Conservation (phyloP, 2,329 filamentous ascomycete genomes). For the Chrysoporthe austroafricana region DNA sequence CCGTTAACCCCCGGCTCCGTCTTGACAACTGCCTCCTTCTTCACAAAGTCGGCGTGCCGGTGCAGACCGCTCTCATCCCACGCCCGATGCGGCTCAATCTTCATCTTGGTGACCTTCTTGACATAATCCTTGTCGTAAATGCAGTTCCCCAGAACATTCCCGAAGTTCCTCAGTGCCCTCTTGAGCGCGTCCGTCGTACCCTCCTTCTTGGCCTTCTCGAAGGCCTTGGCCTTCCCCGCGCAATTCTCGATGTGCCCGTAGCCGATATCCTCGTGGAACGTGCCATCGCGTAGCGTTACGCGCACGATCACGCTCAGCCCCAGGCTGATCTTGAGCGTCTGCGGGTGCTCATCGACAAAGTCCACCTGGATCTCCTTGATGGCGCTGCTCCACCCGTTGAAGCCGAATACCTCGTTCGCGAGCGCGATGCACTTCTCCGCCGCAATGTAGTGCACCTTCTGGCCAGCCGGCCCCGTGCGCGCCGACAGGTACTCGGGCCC, state of each 20-base stretch:
- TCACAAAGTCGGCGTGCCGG: slow-evolving; percentile 76
- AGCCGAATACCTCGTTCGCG: slow-evolving; percentile 93
- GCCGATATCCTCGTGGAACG: slow-evolving; percentile 96
- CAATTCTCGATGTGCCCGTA: slow-evolving; percentile 97
- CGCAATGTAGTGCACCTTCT: slow-evolving; percentile 91
- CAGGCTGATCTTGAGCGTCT: slow-evolving; percentile 78
- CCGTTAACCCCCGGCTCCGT: slow-evolving; percentile 27
- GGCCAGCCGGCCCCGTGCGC: slow-evolving; percentile 78
- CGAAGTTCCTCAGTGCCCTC: slow-evolving; percentile 85
- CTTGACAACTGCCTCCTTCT: slow-evolving; percentile 53
- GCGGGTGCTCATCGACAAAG: slow-evolving; percentile 85
- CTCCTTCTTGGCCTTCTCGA: slow-evolving; percentile 99
- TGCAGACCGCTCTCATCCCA: slow-evolving; percentile 82
- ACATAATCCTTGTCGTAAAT: slow-evolving; percentile 97
- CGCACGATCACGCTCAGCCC: slow-evolving; percentile 90
- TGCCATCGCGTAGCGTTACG: slow-evolving; percentile 88
- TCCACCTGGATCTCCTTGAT: slow-evolving; percentile 95
- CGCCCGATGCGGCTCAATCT: slow-evolving; percentile 70
- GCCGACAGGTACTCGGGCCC: slow-evolving; percentile 95
- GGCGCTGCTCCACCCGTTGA: slow-evolving; percentile 97
- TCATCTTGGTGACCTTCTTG: slow-evolving; percentile 86
- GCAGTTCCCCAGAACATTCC: slow-evolving; percentile 97
- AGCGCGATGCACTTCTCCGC: slow-evolving; percentile 96
- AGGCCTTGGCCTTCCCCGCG: slow-evolving; percentile 91
- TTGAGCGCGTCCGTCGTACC: slow-evolving; percentile 95